Conservation (phyloP, 441 rosid genomes). For the Croton setiger region DNA sequence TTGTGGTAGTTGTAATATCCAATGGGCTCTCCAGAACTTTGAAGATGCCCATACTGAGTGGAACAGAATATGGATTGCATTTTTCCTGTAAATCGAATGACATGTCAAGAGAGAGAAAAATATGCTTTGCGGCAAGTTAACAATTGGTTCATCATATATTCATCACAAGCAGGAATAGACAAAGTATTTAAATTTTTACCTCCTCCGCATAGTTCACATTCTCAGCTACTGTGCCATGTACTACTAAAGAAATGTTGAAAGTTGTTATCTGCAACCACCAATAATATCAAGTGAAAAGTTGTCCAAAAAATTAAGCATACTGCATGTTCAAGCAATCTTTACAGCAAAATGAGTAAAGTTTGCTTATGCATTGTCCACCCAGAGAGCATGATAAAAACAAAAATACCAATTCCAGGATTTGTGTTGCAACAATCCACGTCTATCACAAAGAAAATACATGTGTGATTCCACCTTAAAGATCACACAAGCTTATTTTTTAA, state of each 20-base stretch:
- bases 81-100: constrained; percentile 37
- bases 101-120: not conserved
- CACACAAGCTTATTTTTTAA: too few species aligned
- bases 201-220: constrained; percentile 50
- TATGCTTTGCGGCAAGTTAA: not conserved
- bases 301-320: not conserved
- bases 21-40: constrained; percentile 57
- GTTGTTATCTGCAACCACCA: constrained; percentile 52
- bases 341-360: not conserved
- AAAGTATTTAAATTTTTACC: constrained; percentile 18
- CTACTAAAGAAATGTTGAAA: constrained; percentile 54
- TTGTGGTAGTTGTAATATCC: constrained; percentile 62
- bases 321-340: not conserved
- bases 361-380: not conserved
- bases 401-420: not conserved
- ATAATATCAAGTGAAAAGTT: constrained; percentile 4
- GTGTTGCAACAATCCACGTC: not conserved
- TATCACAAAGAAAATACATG: too few species aligned
- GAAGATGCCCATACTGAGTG: constrained; percentile 56
- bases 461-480: too few species aligned
- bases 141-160: not conserved
- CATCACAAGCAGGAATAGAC: not conserved
- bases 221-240: constrained; percentile 71
- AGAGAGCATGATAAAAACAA: constrained; percentile 5
- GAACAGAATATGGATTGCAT: constrained; percentile 56